These are phyloP conservation scores for Cercospora citrullina DNA, from an alignment of 2,329 filamentous ascomycete genomes.

Conservation along the genomic window DNA sequence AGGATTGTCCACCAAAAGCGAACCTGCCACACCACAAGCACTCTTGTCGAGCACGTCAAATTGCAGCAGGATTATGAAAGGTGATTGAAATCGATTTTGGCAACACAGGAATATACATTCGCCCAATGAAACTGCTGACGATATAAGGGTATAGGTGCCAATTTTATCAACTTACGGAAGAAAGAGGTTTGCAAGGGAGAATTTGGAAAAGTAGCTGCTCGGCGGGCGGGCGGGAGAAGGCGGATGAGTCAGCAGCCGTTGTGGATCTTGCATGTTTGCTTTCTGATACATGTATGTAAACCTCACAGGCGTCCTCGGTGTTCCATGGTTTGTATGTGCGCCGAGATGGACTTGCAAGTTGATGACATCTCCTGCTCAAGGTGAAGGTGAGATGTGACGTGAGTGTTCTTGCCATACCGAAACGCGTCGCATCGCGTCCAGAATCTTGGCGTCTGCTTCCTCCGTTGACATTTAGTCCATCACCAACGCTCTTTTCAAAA, in stretches of 20 bases:
- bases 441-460: background rate
- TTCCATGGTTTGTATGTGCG: background rate
- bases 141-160: constrained; percentile 1
- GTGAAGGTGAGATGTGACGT: background rate
- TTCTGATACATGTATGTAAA: background rate
- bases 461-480: background rate
- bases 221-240: background rate
- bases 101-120: constrained; percentile 1
- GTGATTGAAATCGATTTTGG: background rate
- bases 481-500: background rate
- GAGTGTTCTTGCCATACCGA: background rate
- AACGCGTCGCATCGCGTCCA: background rate
- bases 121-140: background rate
- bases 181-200: background rate
- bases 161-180: background rate
- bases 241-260: background rate
- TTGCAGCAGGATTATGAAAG: background rate
- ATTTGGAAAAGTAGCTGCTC: background rate
- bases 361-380: background rate
- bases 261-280: background rate
- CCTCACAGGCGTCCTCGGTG: background rate
- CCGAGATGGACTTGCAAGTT: background rate
- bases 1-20: background rate
- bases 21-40: background rate
- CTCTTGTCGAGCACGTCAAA: background rate